Evolutionary conservation across 805 yeast species (phyloP).

Genomic region (Candida nitratophila): DNA sequence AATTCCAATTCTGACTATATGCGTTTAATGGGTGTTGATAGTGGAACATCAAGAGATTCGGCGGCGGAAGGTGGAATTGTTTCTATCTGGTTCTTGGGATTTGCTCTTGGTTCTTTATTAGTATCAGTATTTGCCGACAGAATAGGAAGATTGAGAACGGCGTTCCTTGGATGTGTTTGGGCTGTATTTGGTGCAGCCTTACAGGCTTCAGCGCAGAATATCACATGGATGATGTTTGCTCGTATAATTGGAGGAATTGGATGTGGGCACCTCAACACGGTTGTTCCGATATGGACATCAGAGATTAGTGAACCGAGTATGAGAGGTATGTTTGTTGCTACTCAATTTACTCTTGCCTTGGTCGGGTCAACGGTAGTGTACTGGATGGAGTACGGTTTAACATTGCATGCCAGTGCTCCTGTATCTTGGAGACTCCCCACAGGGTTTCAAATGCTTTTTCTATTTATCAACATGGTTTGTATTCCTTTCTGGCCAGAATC

Average conservation of each 20-base stretch:
- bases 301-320: slow-evolving; percentile 27
- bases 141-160: slow-evolving; percentile 32
- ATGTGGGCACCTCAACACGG: slow-evolving; percentile 28
- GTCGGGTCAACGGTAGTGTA: slow-evolving; percentile 26
- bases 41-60: slow-evolving; percentile 5
- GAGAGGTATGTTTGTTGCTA: slow-evolving; percentile 27
- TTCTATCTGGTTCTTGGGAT: slow-evolving; percentile 40
- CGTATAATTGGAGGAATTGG: slow-evolving; percentile 30
- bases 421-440: slow-evolving; percentile 28
- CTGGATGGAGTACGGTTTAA: slow-evolving; percentile 31
- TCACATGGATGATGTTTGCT: slow-evolving; percentile 24
- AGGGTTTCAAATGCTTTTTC: slow-evolving; percentile 23
- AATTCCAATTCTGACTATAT: slow-evolving; percentile 18
- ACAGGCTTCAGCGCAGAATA: slow-evolving; percentile 13
- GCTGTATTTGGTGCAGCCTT: slow-evolving; percentile 17
- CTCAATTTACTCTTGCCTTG: slow-evolving; percentile 24
- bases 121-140: slow-evolving; percentile 21
- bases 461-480: slow-evolving; percentile 9
- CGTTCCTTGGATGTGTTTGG: slow-evolving; percentile 6
- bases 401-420: slow-evolving; percentile 23
- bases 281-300: slow-evolving; percentile 31
- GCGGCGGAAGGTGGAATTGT: slow-evolving; percentile 33
- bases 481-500: slow-evolving; percentile 31
- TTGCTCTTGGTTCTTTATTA: slow-evolving; percentile 31
- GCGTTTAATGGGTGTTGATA: slow-evolving; percentile 3